These are phyloP conservation scores for Cordyceps tenuipes DNA, from an alignment of 2,329 filamentous ascomycete species.

Conservation along the genomic window DNA sequence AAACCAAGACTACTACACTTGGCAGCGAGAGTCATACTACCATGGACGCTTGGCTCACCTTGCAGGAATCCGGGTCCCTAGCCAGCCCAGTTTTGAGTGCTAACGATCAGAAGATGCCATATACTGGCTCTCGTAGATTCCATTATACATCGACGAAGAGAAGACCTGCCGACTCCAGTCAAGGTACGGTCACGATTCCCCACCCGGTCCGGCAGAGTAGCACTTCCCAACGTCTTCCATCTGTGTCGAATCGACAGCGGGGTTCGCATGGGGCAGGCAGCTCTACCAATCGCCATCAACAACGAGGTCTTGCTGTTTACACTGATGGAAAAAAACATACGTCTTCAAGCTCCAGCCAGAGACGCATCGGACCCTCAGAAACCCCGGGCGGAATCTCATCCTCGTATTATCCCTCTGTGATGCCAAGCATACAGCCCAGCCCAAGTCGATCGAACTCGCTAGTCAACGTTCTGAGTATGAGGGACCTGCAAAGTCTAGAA, in stretches of 20 bases:
- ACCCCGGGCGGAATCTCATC: slow-evolving; percentile 23
- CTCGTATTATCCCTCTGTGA: slow-evolving; percentile 23
- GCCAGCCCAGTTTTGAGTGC: slow-evolving; percentile 17
- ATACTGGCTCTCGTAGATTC: no score
- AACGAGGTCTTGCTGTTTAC: neutral
- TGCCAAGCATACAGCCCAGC: slow-evolving; percentile 27
- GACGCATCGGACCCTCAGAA: slow-evolving; percentile 11
- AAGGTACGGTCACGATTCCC: neutral
- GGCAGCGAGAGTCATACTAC: slow-evolving; percentile 25
- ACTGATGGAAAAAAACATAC: neutral
- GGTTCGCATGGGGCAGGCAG: neutral
- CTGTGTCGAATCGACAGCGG: neutral
- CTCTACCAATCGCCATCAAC: neutral
- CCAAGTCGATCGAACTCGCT: slow-evolving; percentile 20
- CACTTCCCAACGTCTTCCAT: neutral
- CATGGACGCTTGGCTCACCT: slow-evolving; percentile 29
- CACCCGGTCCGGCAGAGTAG: neutral
- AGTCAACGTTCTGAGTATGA: slow-evolving; percentile 21
- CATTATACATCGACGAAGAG: neutral
- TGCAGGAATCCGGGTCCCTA: slow-evolving; percentile 24
- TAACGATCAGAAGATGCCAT: neutral
- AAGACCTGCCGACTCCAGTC: neutral
- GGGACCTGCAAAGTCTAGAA: slow-evolving; percentile 28
- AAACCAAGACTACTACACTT: neutral
- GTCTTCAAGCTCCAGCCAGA: neutral